Evolutionary conservation across 345 rosid species (phyloP), one percentile per base, ranked within the genome.

Genomic region (Ceriops zippeliana): DNA sequence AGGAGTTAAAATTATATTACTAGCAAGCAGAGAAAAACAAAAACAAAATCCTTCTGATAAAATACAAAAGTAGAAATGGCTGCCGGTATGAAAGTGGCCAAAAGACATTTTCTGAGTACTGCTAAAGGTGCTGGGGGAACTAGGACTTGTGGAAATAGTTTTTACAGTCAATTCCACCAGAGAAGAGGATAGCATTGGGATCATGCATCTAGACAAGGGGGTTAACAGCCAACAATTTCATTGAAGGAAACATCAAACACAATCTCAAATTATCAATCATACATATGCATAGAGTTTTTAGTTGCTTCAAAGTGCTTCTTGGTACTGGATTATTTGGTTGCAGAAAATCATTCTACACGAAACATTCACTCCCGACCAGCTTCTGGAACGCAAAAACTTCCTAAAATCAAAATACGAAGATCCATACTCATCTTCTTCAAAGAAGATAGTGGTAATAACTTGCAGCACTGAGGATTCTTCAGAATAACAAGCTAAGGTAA

Each of bases 401-500:
- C 5, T 42, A 42, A 42, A 13, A 42, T 15, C 49, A 42, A 4
- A 13, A 1, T 13, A 13, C 8, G 49, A 13, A 42, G 5, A 42
- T 42, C 49, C 4, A 68, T 4, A 20, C 22, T 58, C 54, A 58
- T 26, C 19, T 31, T 46, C 46, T 20, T 19, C 37, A 61, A 60
- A 30, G 30, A 54, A 24, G 27, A 15, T 31, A 19, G 28, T n/a
- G 51, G 37, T 3, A 51, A 32, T 22, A 8, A 56, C 37, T 47
- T 58, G n/a, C 38, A 34, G 21, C 61, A 47, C 6, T 16, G 22
- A 54, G 65, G 54, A 46, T 9, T 17, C n/a, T 46, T n/a, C 63
- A 62, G 32, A 32, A 32, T 21, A 72, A 51, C 22, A 30, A 77
- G 52, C 58, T 46, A 74, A 42, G 20, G 22, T 57, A 59, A n/a